These are phyloP conservation scores for Gloeophyllum trabeum DNA, from an alignment of 768 basidiomycete genomes.

Conservation along the genomic window DNA sequence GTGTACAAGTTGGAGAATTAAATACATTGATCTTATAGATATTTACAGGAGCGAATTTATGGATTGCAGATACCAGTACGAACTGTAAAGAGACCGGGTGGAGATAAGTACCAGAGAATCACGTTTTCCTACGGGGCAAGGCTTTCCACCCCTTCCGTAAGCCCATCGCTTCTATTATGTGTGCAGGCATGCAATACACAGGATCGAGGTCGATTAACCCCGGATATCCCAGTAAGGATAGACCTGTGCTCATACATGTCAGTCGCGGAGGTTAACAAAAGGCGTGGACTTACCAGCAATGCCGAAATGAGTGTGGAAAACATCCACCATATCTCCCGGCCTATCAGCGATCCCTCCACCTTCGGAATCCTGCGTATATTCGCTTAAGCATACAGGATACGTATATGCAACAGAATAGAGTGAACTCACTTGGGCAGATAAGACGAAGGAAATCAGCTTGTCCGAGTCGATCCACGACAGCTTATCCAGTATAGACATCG, in stretches of 20 bases:
- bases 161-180: conserved; percentile 56
- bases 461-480: conserved; percentile 81
- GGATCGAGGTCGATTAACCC: conserved; percentile 82
- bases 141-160: conserved; percentile 58
- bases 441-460: conserved; percentile 71
- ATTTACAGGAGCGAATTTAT: no score
- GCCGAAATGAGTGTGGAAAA: conserved; percentile 95
- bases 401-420: no score
- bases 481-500: conserved; percentile 75
- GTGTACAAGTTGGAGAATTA: no score
- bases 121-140: conserved; percentile 25
- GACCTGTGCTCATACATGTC: conserved; percentile 30
- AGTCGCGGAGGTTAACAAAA: neutral
- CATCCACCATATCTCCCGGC: conserved; percentile 88
- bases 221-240: conserved; percentile 83
- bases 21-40: no score
- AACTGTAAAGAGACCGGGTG: no score
- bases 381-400: no score
- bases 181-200: conserved; percentile 91
- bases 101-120: no score
- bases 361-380: conserved; percentile 75
- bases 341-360: conserved; percentile 90
- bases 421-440: conserved; percentile 66
- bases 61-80: no score
- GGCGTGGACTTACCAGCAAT: conserved; percentile 48